Base-by-base conservation (phyloP, 495 filamentous ascomycete species). In the Aspergillus conjunctus region DNA sequence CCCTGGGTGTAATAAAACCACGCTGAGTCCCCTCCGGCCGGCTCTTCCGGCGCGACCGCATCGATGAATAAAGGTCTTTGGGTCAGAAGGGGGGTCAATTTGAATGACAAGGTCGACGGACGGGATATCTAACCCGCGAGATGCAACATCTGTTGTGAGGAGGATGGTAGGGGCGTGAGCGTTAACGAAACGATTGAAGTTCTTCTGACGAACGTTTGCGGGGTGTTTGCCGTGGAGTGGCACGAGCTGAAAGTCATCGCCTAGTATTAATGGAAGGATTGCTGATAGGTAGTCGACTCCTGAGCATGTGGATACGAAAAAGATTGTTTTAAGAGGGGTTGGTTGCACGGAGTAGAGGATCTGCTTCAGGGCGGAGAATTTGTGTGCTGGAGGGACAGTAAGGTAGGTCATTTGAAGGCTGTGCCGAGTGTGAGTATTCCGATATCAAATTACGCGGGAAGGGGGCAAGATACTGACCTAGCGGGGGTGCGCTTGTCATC, bases 91-190 rank as follows among this genome's bases (percentile, higher is more conserved):
- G 0, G 93, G 88, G 67, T 98, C 94, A 51, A 97, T 80, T 70
- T 98, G 93, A 3, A 97, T 82, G 32, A 98, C 93, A 7, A 98
- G 83, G 73, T 98, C 95, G 34, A 97, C 92, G 58, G 91, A 88
- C 1, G 95, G 94, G 61, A 98, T 96, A 67, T 98, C 94, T 15
- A 98, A 85, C 32, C 93, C 93, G 51, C 92, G 83, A 22, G 92
- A 90, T 12, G 90, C 88, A 15, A 93, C 88, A 68, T 93, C 90
- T 12, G 90, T 93, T 7, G 91, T 98, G 1, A 98, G 80, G 44
- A 98, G 87, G 26, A 98, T 83, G 39, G 87, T 83, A 4, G 93
- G 91, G 0, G 70, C 77, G 3, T 73, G 70, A 49, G 84, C 76
- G 62, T 86, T 88, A 22, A 88, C 79, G 73, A 97, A 98, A 65